These are phyloP conservation scores for Myxozyma neotropica DNA, from an alignment of 805 yeast genomes.

Conservation along the genomic window DNA sequence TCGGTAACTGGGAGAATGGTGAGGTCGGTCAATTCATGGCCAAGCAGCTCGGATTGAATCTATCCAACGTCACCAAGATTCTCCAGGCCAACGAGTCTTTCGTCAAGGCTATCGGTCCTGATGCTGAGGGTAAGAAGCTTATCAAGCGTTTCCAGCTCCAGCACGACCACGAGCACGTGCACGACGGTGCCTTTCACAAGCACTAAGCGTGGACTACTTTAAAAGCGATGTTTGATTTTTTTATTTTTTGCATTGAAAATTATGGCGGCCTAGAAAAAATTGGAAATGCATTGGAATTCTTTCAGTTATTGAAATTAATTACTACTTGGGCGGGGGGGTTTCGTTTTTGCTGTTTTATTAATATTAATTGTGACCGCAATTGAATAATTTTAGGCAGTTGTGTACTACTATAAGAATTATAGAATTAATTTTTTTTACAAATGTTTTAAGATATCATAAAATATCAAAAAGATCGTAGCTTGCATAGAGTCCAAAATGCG, in stretches of 20 bases:
- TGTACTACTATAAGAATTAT: background rate
- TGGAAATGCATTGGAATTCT: background rate
- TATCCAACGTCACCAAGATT: slow-evolving; percentile 38
- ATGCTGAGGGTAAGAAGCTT: slow-evolving; percentile 12
- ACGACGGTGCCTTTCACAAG: slow-evolving; percentile 18
- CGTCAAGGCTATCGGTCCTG: slow-evolving; percentile 21
- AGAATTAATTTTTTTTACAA: background rate
- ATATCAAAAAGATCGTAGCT: background rate
- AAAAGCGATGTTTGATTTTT: background rate
- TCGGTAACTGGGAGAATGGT: slow-evolving; percentile 84
- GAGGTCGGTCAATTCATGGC: slow-evolving; percentile 81
- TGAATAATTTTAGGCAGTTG: background rate
- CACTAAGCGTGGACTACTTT: background rate
- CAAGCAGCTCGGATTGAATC: slow-evolving; percentile 46
- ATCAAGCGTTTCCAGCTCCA: slow-evolving; percentile 22
- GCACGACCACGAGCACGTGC: slow-evolving; percentile 29
- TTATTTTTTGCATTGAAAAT: background rate
- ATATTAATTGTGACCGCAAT: background rate
- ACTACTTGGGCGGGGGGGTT: background rate
- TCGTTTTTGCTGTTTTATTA: background rate
- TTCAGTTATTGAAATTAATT: background rate
- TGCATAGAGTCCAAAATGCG: too few species aligned
- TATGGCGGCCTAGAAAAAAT: background rate
- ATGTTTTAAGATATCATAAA: background rate
- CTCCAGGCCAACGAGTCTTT: slow-evolving; percentile 35